phyloP scores from a whole-genome alignment of 352 stramenopile species.

The Phytophthora vignae region DNA sequence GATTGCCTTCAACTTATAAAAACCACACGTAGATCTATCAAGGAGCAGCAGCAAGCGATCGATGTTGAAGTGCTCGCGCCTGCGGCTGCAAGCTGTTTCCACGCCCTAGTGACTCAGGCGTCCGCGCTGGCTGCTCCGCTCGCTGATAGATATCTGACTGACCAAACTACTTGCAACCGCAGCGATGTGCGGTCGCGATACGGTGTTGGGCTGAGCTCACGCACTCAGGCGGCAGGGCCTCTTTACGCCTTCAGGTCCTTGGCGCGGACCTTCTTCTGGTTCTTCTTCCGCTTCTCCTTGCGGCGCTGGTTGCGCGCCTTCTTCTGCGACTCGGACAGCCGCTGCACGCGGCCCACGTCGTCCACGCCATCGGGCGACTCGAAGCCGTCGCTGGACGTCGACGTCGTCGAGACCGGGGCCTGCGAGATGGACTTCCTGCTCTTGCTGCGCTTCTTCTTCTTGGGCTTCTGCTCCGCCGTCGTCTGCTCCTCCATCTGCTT shows the following conservation, averaged over 20 bases:
- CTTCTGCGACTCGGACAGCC: conserved; percentile 68
- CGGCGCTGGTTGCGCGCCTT: conserved; percentile 72
- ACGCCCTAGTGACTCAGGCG: conserved; percentile 5
- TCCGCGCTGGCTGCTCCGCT: conserved; percentile 13
- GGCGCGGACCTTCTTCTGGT: conserved; percentile 58
- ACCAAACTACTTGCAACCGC: conserved; percentile 36
- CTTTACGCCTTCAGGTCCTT: conserved; percentile 35
- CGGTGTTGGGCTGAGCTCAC: conserved; percentile 19
- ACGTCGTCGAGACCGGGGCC: conserved; percentile 25
- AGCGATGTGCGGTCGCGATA: conserved; percentile 7
- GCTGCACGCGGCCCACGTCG: conserved; percentile 35
- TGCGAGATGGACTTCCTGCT: conserved; percentile 36
- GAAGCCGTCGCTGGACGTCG: conserved; percentile 37
- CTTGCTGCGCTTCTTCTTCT: conserved; percentile 51
- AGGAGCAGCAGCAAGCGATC: conserved; percentile 17
- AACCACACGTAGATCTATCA: conserved; percentile 38
- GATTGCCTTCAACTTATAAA: conserved; percentile 44
- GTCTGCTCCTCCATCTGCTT: conserved; percentile 21
- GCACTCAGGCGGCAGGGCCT: conserved; percentile 27
- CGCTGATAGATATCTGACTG: conserved; percentile 32
- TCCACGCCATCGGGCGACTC: conserved; percentile 48
- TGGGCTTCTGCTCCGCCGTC: conserved; percentile 29
- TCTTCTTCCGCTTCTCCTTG: conserved; percentile 85
- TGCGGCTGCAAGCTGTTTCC: conserved; percentile 24
- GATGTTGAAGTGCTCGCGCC: conserved; percentile 21